Percentiles rank a stretch among this genome's conserved stretches.
Conservation (phyloP, 1,284 basidiomycete genomes). For the Amylostereum areolatum region DNA sequence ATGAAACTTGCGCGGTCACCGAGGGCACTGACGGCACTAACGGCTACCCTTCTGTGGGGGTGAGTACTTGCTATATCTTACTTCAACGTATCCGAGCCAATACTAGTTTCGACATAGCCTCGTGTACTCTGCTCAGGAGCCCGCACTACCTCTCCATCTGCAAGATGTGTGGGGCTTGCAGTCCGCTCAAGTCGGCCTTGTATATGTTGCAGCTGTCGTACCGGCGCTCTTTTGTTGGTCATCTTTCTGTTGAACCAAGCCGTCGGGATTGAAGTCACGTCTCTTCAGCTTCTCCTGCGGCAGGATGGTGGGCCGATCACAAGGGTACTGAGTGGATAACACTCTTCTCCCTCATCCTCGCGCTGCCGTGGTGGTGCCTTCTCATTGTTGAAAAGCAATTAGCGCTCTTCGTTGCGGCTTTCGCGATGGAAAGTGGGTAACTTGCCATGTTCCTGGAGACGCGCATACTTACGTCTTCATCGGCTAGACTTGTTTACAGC, state of each 20-base stretch:
- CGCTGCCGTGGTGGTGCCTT: conserved; percentile 64
- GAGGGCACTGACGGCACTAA: conserved; percentile 49
- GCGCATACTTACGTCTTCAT: too few relatives aligned
- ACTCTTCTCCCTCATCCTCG: conserved; percentile 40
- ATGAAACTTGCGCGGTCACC: conserved; percentile 42
- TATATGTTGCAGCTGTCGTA: conserved; percentile 66
- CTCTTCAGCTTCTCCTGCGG: conserved; percentile 48
- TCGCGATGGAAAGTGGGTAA: too few relatives aligned
- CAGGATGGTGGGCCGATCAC: conserved; percentile 58
- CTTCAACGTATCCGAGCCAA: neutral
- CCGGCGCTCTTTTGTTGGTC: conserved; percentile 60
- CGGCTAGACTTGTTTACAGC: conserved; percentile 52
- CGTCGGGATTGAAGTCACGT: neutral
- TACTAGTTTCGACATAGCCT: conserved; percentile 30
- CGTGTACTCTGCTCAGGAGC: conserved; percentile 50
- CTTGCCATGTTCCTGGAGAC: too few relatives aligned
- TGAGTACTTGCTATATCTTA: conserved; percentile 22
- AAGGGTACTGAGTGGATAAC: conserved; percentile 58
- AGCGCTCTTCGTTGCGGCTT: conserved; percentile 48
- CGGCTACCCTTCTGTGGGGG: conserved; percentile 57
- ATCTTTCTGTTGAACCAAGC: neutral
- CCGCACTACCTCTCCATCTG: conserved; percentile 63
- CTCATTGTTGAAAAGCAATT: conserved; percentile 48
- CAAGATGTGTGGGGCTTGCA: conserved; percentile 55
- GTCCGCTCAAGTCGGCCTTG: conserved; percentile 59